A percentile compares a stretch with the other conserved stretches of the same genome.
Evolutionary conservation across 495 filamentous ascomycete genomes (phyloP).

Genomic region (Chaetomium tenue): DNA sequence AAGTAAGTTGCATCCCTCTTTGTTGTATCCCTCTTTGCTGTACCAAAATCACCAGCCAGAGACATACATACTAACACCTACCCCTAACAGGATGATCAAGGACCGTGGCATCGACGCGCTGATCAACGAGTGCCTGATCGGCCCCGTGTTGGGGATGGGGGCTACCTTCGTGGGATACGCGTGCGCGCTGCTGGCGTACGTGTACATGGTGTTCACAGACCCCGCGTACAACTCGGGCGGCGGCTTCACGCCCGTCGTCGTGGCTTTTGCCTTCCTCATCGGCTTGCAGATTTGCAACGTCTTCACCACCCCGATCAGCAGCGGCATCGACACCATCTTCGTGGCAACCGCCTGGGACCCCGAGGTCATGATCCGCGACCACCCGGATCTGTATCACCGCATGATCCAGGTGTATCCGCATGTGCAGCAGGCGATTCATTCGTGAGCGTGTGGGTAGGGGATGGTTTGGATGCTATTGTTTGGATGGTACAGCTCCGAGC

Average conservation of each 20-base stretch:
- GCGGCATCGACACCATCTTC: slow-evolving; percentile 77
- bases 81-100: slow-evolving; percentile 65
- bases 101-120: slow-evolving; percentile 87
- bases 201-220: slow-evolving; percentile 73
- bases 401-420: slow-evolving; percentile 80
- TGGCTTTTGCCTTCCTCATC: slow-evolving; percentile 81
- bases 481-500: no score
- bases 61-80: slow-evolving; percentile 19
- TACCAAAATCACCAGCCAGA: no score
- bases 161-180: slow-evolving; percentile 78
- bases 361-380: slow-evolving; percentile 76
- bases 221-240: slow-evolving; percentile 73
- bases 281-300: slow-evolving; percentile 85
- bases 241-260: slow-evolving; percentile 61
- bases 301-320: slow-evolving; percentile 77
- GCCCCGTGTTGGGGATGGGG: slow-evolving; percentile 86
- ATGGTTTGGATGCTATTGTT: no score
- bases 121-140: slow-evolving; percentile 85
- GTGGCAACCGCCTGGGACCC: slow-evolving; percentile 88
- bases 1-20: slow-evolving; percentile 39
- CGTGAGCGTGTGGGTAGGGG: slow-evolving; percentile 20
- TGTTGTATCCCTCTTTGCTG: neutral
- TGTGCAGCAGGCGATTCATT: slow-evolving; percentile 60
- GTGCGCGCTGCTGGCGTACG: slow-evolving; percentile 75
- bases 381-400: slow-evolving; percentile 72